Percentiles rank a stretch among this genome's conserved stretches.
Conservation (phyloP, 768 basidiomycete genomes). For the Galerina sulciceps region DNA sequence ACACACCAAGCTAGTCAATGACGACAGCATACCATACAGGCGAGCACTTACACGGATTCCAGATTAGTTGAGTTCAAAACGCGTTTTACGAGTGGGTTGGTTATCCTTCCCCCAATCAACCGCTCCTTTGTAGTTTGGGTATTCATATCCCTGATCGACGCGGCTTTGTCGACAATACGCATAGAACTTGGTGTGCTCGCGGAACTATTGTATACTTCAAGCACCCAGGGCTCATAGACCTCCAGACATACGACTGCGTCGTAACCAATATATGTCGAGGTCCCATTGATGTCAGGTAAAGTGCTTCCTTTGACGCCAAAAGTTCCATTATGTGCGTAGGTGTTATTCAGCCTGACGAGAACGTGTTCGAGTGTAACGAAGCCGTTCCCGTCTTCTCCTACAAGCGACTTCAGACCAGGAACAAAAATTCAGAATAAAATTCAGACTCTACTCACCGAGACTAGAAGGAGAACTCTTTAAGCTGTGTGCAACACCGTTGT, state of each 20-base stretch:
- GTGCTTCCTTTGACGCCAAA: conserved; percentile 27
- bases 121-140: conserved; percentile 21
- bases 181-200: conserved; percentile 31
- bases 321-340: conserved; percentile 33
- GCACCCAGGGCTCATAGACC: conserved; percentile 45
- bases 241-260: conserved; percentile 44
- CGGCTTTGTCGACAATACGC: conserved; percentile 35
- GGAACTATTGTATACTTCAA: conserved; percentile 41
- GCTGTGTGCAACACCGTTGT: conserved; percentile 38
- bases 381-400: conserved; percentile 35
- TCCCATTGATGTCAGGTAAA: conserved; percentile 29
- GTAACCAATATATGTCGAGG: conserved; percentile 37
- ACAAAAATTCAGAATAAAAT: too few relatives aligned
- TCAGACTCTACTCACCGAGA: conserved; percentile 22
- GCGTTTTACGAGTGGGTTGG: conserved; percentile 21
- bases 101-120: conserved; percentile 21
- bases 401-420: background rate
- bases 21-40: background rate
- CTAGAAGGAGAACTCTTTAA: conserved; percentile 30
- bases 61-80: conserved; percentile 33
- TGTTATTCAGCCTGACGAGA: conserved; percentile 39
- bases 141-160: conserved; percentile 23
- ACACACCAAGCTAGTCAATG: background rate
- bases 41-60: conserved; percentile 24
- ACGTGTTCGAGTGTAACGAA: conserved; percentile 38